A percentile compares a stretch with the other conserved stretches of the same genome.
Evolutionary conservation across 1,284 basidiomycete species (phyloP).

Genomic region (Schizophyllum commune): DNA sequence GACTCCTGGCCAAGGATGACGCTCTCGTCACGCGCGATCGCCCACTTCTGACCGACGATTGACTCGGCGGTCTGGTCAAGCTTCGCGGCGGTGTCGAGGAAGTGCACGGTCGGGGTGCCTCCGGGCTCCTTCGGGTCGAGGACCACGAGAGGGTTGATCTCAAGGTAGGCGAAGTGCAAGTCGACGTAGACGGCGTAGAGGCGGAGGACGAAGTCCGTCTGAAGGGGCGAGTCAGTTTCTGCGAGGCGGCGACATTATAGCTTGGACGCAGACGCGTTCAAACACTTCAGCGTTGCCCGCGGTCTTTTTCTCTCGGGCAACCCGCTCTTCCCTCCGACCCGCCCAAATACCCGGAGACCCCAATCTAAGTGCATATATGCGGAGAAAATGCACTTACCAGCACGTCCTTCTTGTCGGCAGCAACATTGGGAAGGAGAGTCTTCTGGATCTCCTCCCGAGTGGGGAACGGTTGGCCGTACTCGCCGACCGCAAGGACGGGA

Average conservation of each 20-base stretch:
- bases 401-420: slow-evolving; percentile 70
- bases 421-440: slow-evolving; percentile 75
- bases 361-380: not conserved
- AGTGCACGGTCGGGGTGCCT: slow-evolving; percentile 79
- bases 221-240: slow-evolving; percentile 23
- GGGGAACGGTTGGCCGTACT: slow-evolving; percentile 60
- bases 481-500: slow-evolving; percentile 43
- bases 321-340: too few species aligned
- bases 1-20: slow-evolving; percentile 23
- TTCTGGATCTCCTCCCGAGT: slow-evolving; percentile 68
- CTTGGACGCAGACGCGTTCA: too few species aligned
- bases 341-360: too few species aligned
- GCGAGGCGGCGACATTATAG: slow-evolving; percentile 15
- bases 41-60: slow-evolving; percentile 98
- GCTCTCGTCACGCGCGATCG: slow-evolving; percentile 79
- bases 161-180: slow-evolving; percentile 97
- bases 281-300: too few species aligned
- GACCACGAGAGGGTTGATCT: slow-evolving; percentile 98
- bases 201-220: slow-evolving; percentile 90
- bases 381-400: not conserved
- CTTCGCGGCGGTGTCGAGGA: slow-evolving; percentile 99
- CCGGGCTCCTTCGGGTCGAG: slow-evolving; percentile 68
- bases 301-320: too few species aligned
- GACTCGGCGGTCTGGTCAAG: slow-evolving; percentile 98
- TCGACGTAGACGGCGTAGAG: slow-evolving; percentile 98